Evolutionary conservation across 2,329 filamentous ascomycete genomes (phyloP), one percentile per base, ranked within the genome.

Genomic region (Ophiostoma montium): DNA sequence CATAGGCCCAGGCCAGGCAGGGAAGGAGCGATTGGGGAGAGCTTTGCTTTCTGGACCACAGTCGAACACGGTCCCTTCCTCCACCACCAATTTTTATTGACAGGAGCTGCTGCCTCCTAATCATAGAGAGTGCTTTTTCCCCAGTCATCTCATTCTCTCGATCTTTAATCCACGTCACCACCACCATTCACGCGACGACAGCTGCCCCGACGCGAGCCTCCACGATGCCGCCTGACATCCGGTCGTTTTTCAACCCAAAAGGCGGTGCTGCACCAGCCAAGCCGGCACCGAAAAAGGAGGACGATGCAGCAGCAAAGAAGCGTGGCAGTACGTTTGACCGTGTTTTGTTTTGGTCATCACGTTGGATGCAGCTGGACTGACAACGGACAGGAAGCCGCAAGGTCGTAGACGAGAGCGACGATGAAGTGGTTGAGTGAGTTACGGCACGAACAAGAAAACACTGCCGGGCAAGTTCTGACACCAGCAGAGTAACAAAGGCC

Each of bases 241-340:
- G 83, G 58, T 82, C 67, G 60, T 87, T 86, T 64, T 87, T 87
- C 67, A 80, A 81, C 49, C 78, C 78, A 52, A 81, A 81, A 59
- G 70, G 71, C 59, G 67, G 50, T 18, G 49, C 49, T 27, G 32
- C 67, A 48, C 63, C 67, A 18, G 65, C 64, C 53, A 59, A 65
- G 49, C 52, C 65, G 65, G 55, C 53, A 3, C 52, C 63, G 63
- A 53, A 63, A 65, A 55, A 67, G 72, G 61, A 68, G 30, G 48
- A 53, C 9, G 33, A 44, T n/a, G 51, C 57, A 8, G 53, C 50
- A 42, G 38, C 39, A 42, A 42, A 42, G n/a, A 62, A 64, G 44
- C 47, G 50, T 23, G 19, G 23, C 36, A 39, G 39, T 42, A 11
- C 16, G 21, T 46, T 27, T 19, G 6, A 13, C 21, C 15, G 21